Evolutionary conservation across 768 basidiomycete species (phyloP).

Genomic region (Scleroderma bovista): DNA sequence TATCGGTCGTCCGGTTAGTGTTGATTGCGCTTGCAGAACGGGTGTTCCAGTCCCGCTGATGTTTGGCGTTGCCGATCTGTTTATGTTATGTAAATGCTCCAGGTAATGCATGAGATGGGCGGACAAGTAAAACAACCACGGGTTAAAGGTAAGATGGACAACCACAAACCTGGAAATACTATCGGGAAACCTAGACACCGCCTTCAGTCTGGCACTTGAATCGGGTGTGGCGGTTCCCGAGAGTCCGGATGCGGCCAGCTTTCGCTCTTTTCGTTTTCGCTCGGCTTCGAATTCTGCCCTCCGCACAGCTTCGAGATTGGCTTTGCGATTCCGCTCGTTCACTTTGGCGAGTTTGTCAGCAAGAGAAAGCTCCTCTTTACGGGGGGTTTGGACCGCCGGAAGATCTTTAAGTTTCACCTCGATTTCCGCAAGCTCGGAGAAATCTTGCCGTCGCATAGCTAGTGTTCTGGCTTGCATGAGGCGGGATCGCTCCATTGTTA

Average conservation of each 20-base stretch:
- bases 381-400: constrained; percentile 12
- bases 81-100: constrained; percentile 5
- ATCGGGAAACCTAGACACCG: constrained; percentile 52
- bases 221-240: constrained; percentile 43
- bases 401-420: constrained; percentile 61
- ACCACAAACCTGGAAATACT: constrained; percentile 54
- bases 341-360: constrained; percentile 63
- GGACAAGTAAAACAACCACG: constrained; percentile 16
- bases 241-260: constrained; percentile 39
- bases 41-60: constrained; percentile 43
- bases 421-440: constrained; percentile 51
- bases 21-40: constrained; percentile 25
- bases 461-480: constrained; percentile 69
- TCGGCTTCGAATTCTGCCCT: constrained; percentile 71
- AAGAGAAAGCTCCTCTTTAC: constrained; percentile 27
- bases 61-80: constrained; percentile 41
- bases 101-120: constrained; percentile 4
- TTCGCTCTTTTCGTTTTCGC: constrained; percentile 64
- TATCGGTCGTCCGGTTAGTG: constrained; percentile 26
- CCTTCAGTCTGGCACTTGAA: constrained; percentile 65
- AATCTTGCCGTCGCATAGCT: constrained; percentile 71
- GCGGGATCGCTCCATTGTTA: constrained; percentile 57
- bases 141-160: constrained; percentile 1
- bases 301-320: constrained; percentile 75
- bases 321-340: constrained; percentile 86